Base-by-base conservation (phyloP, 164 flowering plant genomes). In the Annona cherimola region DNA sequence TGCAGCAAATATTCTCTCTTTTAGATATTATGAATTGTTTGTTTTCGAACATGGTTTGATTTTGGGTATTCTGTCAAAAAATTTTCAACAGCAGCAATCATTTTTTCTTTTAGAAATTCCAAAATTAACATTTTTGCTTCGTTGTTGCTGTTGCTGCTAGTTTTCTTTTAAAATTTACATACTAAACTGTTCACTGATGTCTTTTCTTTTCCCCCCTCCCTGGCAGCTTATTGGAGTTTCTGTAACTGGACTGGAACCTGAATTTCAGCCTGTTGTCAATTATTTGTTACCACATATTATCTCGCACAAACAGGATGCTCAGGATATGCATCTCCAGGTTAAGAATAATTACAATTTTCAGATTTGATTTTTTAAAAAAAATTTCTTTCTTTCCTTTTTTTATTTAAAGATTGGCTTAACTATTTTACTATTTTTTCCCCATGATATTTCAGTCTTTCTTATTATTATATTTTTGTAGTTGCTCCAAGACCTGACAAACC, bases 251-350 rank as follows among this genome's bases (percentile, higher is more conserved):
- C 86, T 94, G 75, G 97, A 90, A 72, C 89, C 94, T 8, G 98
- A 94, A 79, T 94, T 94, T 81, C 98, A 90, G 77, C 90, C 96
- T 50, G 93, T 91, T 80, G 90, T 90, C 45, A 86, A 79, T 82
- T 76, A 90, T 77, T 77, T 94, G 72, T 78, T 94, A 79, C 97
- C 98, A 16, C 85, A 87, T 65, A 94, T 94, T 72, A 78, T 87
- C 55, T 82, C 91, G 42, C 89, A 87, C 76, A 92, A 89, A 79
- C 95, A 89, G 78, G 96, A 91, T 78, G 84, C 79, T 68, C 78
- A 86, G 43, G 90, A 87, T 82, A 73, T 87, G 83, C 88, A 91
- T 86, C 96, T 91, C 76, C 94, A 90, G 97, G 98, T 94, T 68
- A 77, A 76, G 61, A 63, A 68, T 72, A 40, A n/a, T 74, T 42